Evolutionary conservation across 2,329 filamentous ascomycete genomes (phyloP).

Genomic region (Colletotrichum sp.): DNA sequence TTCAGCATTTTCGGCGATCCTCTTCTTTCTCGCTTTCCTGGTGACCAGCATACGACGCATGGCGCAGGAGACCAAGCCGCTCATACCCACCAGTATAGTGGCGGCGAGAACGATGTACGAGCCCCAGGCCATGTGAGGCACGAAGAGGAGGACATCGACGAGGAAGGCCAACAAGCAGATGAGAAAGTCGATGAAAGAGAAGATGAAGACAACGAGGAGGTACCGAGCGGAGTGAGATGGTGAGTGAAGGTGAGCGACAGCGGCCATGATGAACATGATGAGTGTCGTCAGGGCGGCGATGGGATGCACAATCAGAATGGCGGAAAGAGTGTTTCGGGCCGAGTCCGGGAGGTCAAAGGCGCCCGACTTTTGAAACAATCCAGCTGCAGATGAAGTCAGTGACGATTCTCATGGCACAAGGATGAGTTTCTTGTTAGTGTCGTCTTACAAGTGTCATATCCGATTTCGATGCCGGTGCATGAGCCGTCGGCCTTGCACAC

Average conservation of each 20-base stretch:
- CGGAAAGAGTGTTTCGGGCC: slow-evolving; percentile 71
- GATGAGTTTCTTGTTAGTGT: background rate
- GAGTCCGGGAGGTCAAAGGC: slow-evolving; percentile 61
- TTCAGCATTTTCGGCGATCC: slow-evolving; percentile 91
- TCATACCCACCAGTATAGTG: slow-evolving; percentile 81
- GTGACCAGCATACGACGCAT: slow-evolving; percentile 93
- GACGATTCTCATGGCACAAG: background rate
- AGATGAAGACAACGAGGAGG: slow-evolving; percentile 81
- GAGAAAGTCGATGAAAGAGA: slow-evolving; percentile 84
- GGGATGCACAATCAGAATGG: slow-evolving; percentile 90
- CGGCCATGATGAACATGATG: slow-evolving; percentile 80
- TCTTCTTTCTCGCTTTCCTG: slow-evolving; percentile 89
- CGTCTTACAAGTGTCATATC: slow-evolving; percentile 80
- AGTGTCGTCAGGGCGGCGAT: slow-evolving; percentile 86
- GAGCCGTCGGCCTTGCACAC: slow-evolving; percentile 68
- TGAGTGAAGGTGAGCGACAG: slow-evolving; percentile 82
- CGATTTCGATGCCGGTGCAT: slow-evolving; percentile 79
- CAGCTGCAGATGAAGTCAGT: background rate
- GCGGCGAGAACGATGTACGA: slow-evolving; percentile 92
- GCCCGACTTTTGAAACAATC: slow-evolving; percentile 24
- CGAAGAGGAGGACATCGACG: slow-evolving; percentile 91
- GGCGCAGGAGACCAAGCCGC: slow-evolving; percentile 86
- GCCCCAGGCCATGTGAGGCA: slow-evolving; percentile 92
- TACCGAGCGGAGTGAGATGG: slow-evolving; percentile 91
- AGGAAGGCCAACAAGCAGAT: slow-evolving; percentile 87